Evolutionary conservation across 2,329 filamentous ascomycete genomes (phyloP).

Genomic region (Neoarthrinium moseri): DNA sequence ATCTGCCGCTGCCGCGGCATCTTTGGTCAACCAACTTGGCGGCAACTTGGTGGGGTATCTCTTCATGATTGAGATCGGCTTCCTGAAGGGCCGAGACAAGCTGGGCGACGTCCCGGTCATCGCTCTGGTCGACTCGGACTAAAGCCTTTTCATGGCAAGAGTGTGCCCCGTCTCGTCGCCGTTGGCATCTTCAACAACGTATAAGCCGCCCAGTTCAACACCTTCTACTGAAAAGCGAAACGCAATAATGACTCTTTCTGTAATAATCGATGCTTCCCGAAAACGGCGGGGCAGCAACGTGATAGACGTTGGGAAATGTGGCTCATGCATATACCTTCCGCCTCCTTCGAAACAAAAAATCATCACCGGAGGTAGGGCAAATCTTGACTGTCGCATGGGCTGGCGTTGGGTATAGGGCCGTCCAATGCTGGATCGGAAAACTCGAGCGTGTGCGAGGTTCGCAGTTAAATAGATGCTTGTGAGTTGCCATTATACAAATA

Average conservation of each 20-base stretch:
- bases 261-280: constrained; percentile 1
- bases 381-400: constrained; percentile 6
- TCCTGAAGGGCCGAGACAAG: constrained; percentile 88
- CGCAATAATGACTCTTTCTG: not conserved
- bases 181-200: constrained; percentile 3
- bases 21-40: constrained; percentile 82
- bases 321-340: constrained; percentile 1
- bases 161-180: not conserved
- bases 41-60: constrained; percentile 85
- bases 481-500: no score
- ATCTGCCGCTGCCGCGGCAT: constrained; percentile 82
- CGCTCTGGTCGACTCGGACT: constrained; percentile 69
- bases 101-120: constrained; percentile 75
- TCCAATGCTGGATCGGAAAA: no score
- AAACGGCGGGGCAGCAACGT: not conserved
- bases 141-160: no score
- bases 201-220: not conserved
- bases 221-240: not conserved
- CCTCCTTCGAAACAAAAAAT: not conserved
- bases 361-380: not conserved
- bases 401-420: constrained; percentile 13
- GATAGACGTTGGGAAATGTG: constrained; percentile 7
- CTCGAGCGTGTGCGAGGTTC: no score
- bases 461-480: no score
- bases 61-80: constrained; percentile 94